Percentiles rank a stretch among this genome's conserved stretches.
Conservation (phyloP, 2,329 filamentous ascomycete genomes). For the Lachnellula arida region DNA sequence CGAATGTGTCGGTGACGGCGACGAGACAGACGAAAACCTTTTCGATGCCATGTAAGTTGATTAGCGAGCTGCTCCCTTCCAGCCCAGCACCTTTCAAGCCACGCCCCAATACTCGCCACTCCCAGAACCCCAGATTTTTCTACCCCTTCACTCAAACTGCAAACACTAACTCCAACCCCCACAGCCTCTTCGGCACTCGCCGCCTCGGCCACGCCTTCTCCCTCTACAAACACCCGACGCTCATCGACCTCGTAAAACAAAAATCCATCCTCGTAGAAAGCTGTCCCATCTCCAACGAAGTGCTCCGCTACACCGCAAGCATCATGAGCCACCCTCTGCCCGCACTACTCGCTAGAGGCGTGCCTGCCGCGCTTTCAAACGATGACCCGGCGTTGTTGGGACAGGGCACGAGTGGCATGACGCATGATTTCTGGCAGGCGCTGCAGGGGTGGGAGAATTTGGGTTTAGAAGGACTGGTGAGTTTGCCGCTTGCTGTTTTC, state of each 20-base stretch:
- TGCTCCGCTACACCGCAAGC: constrained; percentile 70
- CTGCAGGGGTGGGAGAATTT: constrained; percentile 86
- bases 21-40: constrained; percentile 40
- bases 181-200: constrained; percentile 74
- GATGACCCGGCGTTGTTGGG: constrained; percentile 88
- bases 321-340: constrained; percentile 75
- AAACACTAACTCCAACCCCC: constrained; percentile 49
- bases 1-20: constrained; percentile 74
- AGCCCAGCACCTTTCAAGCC: too few relatives aligned
- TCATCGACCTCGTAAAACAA: constrained; percentile 80
- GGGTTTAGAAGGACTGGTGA: constrained; percentile 76
- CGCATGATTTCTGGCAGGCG: constrained; percentile 87
- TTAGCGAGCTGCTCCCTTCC: too few relatives aligned
- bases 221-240: constrained; percentile 80
- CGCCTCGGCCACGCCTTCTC: constrained; percentile 84
- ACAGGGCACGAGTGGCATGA: constrained; percentile 73
- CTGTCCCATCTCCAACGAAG: constrained; percentile 85
- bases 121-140: too few relatives aligned
- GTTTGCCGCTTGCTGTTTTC: constrained; percentile 24
- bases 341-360: constrained; percentile 74
- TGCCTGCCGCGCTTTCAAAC: constrained; percentile 77
- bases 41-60: constrained; percentile 53
- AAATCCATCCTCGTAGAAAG: constrained; percentile 80
- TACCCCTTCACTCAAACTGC: too few relatives aligned
- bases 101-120: too few relatives aligned